These are phyloP conservation scores for Hawksworthiomyces lignivorus DNA, from an alignment of 2,329 filamentous ascomycete genomes.

Conservation along the genomic window DNA sequence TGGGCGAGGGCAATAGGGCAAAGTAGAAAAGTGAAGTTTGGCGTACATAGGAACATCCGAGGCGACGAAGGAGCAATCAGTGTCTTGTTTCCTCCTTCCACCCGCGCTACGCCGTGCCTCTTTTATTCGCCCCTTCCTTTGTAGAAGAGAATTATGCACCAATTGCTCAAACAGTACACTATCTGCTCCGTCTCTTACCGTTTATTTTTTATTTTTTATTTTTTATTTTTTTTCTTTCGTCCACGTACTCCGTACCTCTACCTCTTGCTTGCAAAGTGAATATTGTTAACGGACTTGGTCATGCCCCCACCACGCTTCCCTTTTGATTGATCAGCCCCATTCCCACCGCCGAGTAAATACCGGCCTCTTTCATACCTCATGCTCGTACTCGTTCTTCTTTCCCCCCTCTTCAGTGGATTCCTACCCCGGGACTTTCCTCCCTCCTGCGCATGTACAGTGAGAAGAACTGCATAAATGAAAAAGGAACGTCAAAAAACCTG, in stretches of 20 bases:
- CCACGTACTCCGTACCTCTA: no score
- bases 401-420: no score
- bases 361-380: background rate
- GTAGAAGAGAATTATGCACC: background rate
- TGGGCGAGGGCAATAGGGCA: no score
- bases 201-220: no score
- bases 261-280: no score
- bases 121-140: conserved; percentile 3
- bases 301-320: conserved; percentile 2
- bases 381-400: background rate
- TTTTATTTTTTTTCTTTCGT: background rate
- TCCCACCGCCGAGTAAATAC: conserved; percentile 4
- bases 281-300: no score
- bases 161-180: no score
- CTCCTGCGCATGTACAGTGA: conserved; percentile 2
- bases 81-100: background rate
- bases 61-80: no score
- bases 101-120: conserved; percentile 1
- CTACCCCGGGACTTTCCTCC: no score
- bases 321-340: conserved; percentile 2
- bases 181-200: no score
- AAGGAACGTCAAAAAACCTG: conserved; percentile 13
- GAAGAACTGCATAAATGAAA: conserved; percentile 7
- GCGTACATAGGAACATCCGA: no score
- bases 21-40: no score